Evolutionary conservation across 73 alveolate species (phyloP), one percentile per base, ranked within the genome.

Genomic region (Symbiodinium natans): DNA sequence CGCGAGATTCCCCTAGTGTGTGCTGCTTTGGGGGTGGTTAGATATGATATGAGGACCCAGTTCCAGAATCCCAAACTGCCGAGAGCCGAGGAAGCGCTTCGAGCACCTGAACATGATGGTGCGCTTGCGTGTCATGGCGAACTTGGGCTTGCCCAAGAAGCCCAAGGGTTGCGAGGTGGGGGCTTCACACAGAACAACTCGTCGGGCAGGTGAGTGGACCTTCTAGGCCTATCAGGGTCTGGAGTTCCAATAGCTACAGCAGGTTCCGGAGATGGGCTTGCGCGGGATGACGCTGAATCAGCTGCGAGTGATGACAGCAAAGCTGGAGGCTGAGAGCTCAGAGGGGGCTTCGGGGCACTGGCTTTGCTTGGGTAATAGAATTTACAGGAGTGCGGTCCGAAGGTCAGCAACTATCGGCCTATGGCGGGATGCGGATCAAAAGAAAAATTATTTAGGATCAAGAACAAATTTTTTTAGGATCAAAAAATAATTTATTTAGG

Each of bases 51-150:
- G n/a, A n/a, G n/a, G n/a, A n/a, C n/a, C n/a, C n/a, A n/a, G n/a
- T n/a, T n/a, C n/a, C n/a, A n/a, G n/a, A n/a, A n/a, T n/a, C n/a
- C 31, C 74, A 4, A 8, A 56, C 6, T 19, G 31, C 74, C 15
- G 74, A 8, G 74, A 56, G 74, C 31, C 74, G 31, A 63, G 80
- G 80, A 63, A 63, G 13, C 80, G 80, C 40, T 43, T 83, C 42
- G 92, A 83, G 74, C 10, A 83, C 13, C 42, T 83, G 77, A 83
- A 83, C 75, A 83, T 83, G 92, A 43, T 83, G 77, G 92, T 83
- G 8, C 92, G 92, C 11, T 42, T 83, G 74, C 92, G 92, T 21
- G 92, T 83, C 33, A 83, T 83, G 92, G 92, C 92, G 19, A 43
- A 27, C 3, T 25, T 83, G 41, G 92, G 92, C 39, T 31, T 83